Evolutionary conservation across 306 rosid species (phyloP).

Genomic region (Alnus glutinosa): DNA sequence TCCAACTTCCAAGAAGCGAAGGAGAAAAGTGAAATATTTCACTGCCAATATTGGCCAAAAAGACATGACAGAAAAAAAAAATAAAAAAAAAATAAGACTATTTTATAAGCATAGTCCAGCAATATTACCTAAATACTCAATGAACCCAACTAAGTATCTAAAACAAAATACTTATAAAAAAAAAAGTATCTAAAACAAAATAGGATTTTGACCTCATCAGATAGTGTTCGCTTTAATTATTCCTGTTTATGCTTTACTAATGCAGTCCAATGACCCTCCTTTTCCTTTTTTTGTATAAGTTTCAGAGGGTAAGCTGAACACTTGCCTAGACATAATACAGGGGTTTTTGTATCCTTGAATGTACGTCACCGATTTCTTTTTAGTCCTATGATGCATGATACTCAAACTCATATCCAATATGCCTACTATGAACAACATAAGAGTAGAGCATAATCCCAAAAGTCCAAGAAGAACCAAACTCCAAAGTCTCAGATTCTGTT

Average conservation of each 20-base stretch:
- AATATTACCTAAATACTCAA: not conserved
- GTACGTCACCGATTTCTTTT: not conserved
- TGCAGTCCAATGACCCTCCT: not conserved
- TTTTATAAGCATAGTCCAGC: not conserved
- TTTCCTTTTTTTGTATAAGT: not conserved
- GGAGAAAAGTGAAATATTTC: not conserved
- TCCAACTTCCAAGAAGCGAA: not conserved
- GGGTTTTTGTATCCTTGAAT: constrained; percentile 88
- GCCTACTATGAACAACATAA: not conserved
- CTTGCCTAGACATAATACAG: constrained; percentile 90
- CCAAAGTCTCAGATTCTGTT: not conserved
- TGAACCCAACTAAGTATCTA: too few relatives aligned
- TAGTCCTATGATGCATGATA: not conserved
- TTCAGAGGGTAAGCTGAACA: constrained; percentile 11
- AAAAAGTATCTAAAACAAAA: too few relatives aligned
- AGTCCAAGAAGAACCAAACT: not conserved
- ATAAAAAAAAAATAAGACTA: too few relatives aligned
- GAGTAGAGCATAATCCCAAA: not conserved
- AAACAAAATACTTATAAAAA: too few relatives aligned
- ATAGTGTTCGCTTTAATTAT: not conserved
- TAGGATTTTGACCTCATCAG: too few relatives aligned
- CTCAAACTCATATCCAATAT: not conserved
- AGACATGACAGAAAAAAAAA: too few relatives aligned
- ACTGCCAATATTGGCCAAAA: not conserved
- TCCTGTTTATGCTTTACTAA: not conserved